These are phyloP conservation scores for Scheffersomyces lignosus DNA, from an alignment of 805 yeast species.

Conservation along the genomic window DNA sequence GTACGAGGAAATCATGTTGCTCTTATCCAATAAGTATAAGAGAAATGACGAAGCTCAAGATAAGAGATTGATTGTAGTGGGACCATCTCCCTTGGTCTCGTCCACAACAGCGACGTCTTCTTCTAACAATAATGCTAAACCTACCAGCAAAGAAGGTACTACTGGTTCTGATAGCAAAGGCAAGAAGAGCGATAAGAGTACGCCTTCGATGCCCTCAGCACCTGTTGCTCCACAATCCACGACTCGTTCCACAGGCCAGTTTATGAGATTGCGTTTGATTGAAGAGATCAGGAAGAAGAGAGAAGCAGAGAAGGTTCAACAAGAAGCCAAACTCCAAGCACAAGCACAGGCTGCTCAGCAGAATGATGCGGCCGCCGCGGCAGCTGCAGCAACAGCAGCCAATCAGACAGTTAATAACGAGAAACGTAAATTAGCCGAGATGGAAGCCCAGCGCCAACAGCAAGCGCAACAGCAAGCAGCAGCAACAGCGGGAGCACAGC, in stretches of 20 bases:
- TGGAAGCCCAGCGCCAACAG: constrained; percentile 19
- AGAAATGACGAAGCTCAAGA: constrained; percentile 39
- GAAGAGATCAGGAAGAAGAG: constrained; percentile 80
- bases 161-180: constrained; percentile 31
- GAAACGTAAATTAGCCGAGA: constrained; percentile 2
- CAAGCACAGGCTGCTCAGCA: constrained; percentile 29
- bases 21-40: constrained; percentile 40
- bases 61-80: constrained; percentile 41
- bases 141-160: constrained; percentile 20
- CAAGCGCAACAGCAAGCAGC: constrained; percentile 28
- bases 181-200: constrained; percentile 17
- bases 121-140: constrained; percentile 10
- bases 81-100: constrained; percentile 22
- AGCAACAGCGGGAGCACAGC: too few relatives aligned
- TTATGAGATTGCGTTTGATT: constrained; percentile 82
- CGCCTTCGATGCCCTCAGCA: constrained; percentile 7
- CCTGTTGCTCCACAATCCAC: constrained; percentile 16
- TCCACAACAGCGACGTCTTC: constrained; percentile 13
- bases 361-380: constrained; percentile 35
- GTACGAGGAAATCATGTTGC: constrained; percentile 84
- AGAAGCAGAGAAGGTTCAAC: constrained; percentile 42
- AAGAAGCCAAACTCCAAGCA: constrained; percentile 41
- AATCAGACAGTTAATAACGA: constrained; percentile 26
- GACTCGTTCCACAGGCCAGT: constrained; percentile 55
- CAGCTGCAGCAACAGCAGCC: constrained; percentile 23